phyloP scores from a whole-genome alignment of 1,284 basidiomycete genomes.

The Retiboletus fuscus region DNA sequence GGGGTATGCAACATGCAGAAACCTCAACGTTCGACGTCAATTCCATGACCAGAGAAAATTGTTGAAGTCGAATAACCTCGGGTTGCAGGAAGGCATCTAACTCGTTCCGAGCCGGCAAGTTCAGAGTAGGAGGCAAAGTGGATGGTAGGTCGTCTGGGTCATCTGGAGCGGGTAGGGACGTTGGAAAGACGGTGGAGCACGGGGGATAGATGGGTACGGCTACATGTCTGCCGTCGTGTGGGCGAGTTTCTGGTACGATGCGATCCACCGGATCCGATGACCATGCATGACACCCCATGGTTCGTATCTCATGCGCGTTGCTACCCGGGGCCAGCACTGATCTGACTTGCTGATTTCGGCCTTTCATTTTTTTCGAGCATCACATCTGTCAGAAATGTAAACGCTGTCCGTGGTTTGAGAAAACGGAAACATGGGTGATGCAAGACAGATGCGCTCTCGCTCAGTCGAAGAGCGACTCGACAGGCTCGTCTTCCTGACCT shows the following conservation, averaged over 20 bases:
- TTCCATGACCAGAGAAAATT: constrained; percentile 92
- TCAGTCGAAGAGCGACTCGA: too few relatives aligned
- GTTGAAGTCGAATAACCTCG: constrained; percentile 91
- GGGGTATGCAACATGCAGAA: constrained; percentile 62
- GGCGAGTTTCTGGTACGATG: constrained; percentile 11
- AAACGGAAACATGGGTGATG: too few relatives aligned
- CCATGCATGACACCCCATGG: background rate
- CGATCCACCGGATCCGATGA: background rate
- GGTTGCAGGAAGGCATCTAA: constrained; percentile 87
- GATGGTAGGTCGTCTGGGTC: constrained; percentile 83
- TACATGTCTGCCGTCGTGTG: constrained; percentile 12
- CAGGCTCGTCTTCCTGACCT: too few relatives aligned
- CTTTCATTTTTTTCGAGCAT: too few relatives aligned
- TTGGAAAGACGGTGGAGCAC: constrained; percentile 29
- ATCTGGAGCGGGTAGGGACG: constrained; percentile 73
- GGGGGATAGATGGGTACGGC: constrained; percentile 17
- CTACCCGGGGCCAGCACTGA: too few relatives aligned
- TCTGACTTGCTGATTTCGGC: too few relatives aligned
- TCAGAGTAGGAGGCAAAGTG: constrained; percentile 84
- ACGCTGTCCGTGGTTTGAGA: too few relatives aligned
- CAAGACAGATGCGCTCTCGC: too few relatives aligned
- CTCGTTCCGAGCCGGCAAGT: constrained; percentile 50
- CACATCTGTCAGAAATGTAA: too few relatives aligned
- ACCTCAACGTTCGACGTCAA: constrained; percentile 78
- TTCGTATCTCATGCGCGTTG: constrained; percentile 9